phyloP scores from a whole-genome alignment of 2,329 filamentous ascomycete species.

The Acrodontium crateriforme region DNA sequence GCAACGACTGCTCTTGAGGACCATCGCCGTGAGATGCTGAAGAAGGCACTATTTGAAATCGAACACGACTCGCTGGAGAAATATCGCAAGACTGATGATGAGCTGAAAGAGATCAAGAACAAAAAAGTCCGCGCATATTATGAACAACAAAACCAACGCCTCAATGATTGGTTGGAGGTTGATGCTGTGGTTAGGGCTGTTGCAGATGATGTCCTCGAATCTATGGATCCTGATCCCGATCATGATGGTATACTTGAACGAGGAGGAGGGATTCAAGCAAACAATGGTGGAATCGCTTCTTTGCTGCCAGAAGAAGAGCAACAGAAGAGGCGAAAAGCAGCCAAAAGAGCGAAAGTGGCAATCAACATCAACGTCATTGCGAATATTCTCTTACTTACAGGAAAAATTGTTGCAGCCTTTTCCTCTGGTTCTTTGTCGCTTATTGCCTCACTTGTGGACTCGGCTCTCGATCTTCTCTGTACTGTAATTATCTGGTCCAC shows the following conservation, averaged over 20 bases:
- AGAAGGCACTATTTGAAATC: conserved; percentile 35
- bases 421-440: conserved; percentile 46
- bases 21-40: conserved; percentile 32
- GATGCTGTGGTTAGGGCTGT: conserved; percentile 43
- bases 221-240: conserved; percentile 45
- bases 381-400: conserved; percentile 42
- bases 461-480: conserved; percentile 46
- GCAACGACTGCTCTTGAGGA: conserved; percentile 33
- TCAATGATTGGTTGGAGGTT: conserved; percentile 47
- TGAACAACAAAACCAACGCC: conserved; percentile 37
- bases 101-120: conserved; percentile 39
- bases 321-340: conserved; percentile 32
- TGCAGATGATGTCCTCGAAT: conserved; percentile 46
- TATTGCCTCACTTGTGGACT: conserved; percentile 48
- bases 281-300: conserved; percentile 37
- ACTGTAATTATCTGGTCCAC: conserved; percentile 49
- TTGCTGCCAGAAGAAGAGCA: conserved; percentile 43
- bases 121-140: conserved; percentile 43
- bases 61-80: conserved; percentile 34
- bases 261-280: conserved; percentile 35
- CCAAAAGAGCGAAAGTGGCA: conserved; percentile 40
- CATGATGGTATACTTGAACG: conserved; percentile 42
- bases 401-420: conserved; percentile 42
- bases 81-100: conserved; percentile 37
- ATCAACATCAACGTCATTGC: conserved; percentile 49